Conservation (phyloP, 2,329 filamentous ascomycete genomes). For the Hypoxylon sp. region DNA sequence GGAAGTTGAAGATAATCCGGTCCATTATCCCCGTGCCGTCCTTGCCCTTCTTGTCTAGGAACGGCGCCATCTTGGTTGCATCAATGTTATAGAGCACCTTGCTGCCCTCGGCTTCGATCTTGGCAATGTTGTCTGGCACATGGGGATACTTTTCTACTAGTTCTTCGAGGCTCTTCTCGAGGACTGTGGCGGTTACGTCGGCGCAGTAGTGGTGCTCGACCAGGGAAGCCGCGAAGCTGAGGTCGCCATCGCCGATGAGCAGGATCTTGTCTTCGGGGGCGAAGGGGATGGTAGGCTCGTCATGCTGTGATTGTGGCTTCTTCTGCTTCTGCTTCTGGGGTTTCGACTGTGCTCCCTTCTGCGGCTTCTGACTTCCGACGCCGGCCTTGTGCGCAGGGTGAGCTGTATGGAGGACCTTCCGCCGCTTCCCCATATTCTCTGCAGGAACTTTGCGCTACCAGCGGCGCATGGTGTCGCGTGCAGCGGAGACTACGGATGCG, state of each 20-base stretch:
- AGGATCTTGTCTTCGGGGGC: slow-evolving; percentile 76
- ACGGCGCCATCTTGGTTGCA: slow-evolving; percentile 74
- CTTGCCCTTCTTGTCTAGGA: slow-evolving; percentile 59
- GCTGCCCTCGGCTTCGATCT: slow-evolving; percentile 63
- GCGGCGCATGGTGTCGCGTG: slow-evolving; percentile 45
- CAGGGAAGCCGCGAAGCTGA: slow-evolving; percentile 81
- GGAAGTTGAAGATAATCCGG: slow-evolving; percentile 94
- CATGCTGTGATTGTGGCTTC: slow-evolving; percentile 51
- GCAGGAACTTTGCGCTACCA: slow-evolving; percentile 43
- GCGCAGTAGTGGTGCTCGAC: slow-evolving; percentile 75
- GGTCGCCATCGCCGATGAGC: slow-evolving; percentile 84
- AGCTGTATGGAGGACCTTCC: slow-evolving; percentile 50
- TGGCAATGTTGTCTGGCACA: slow-evolving; percentile 70
- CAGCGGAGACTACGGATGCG: slow-evolving; percentile 10
- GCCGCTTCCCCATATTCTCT: slow-evolving; percentile 63
- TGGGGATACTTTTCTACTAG: slow-evolving; percentile 83
- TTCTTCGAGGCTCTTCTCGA: slow-evolving; percentile 70
- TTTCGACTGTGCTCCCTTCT: slow-evolving; percentile 22
- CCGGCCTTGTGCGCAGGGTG: slow-evolving; percentile 41
- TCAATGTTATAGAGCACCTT: slow-evolving; percentile 75
- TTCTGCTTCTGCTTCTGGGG: slow-evolving; percentile 38
- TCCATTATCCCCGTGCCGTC: slow-evolving; percentile 69
- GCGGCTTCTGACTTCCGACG: slow-evolving; percentile 22
- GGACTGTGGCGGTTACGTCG: slow-evolving; percentile 78
- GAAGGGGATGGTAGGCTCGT: slow-evolving; percentile 76